phyloP scores from a whole-genome alignment of 140 eudicot genomes.

The Erigeron philadelphicus region DNA sequence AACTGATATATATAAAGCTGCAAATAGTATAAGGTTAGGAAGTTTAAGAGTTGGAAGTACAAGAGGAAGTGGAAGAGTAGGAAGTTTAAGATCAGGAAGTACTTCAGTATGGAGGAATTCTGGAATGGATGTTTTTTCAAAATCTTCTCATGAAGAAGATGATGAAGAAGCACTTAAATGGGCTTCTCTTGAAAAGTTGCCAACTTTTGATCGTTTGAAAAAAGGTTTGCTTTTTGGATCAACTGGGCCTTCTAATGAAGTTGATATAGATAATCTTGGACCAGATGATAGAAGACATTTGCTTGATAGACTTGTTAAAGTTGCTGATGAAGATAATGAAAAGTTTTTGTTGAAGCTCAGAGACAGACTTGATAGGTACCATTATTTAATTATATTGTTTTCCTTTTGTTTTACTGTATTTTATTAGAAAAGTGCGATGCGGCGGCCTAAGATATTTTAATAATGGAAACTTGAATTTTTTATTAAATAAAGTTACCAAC shows the following conservation, averaged over 20 bases:
- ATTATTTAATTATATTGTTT: no score
- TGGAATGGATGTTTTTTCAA: conserved; percentile 44
- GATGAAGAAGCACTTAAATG: conserved; percentile 57
- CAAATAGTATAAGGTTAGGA: background rate
- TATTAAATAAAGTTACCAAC: no score
- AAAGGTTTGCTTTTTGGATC: conserved; percentile 52
- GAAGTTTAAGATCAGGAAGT: conserved; percentile 41
- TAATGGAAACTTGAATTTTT: no score
- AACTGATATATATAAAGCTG: background rate
- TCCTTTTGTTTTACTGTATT: no score
- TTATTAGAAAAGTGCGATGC: no score
- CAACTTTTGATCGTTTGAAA: conserved; percentile 44
- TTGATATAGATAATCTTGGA: conserved; percentile 50
- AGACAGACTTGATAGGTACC: conserved; percentile 29
- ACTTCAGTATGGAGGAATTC: conserved; percentile 48
- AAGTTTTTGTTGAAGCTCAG: conserved; percentile 59
- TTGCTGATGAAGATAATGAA: conserved; percentile 61
- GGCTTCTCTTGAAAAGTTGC: conserved; percentile 50
- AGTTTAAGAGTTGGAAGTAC: conserved; percentile 7
- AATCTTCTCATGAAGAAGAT: conserved; percentile 34
- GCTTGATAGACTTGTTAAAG: conserved; percentile 50
- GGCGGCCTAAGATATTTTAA: no score
- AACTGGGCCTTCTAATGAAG: conserved; percentile 35
- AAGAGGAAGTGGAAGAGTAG: conserved; percentile 22
- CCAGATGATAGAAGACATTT: conserved; percentile 33